Percentiles rank a stretch among this genome's conserved stretches.
Evolutionary conservation across 345 rosid genomes (phyloP).

Genomic region (Populus alba): DNA sequence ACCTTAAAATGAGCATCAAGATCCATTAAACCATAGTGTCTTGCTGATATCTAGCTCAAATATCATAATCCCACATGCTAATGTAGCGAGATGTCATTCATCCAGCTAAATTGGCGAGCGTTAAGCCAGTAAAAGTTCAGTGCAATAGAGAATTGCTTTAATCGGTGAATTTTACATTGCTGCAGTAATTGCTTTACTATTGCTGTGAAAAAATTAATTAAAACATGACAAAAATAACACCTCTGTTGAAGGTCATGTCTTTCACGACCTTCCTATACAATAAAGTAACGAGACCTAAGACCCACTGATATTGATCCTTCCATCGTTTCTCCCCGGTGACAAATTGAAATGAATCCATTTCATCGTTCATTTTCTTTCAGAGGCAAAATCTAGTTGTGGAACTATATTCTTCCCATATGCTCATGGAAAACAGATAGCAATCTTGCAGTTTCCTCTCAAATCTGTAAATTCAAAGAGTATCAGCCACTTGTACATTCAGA

Average conservation of each 20-base stretch:
- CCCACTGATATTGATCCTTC: not conserved
- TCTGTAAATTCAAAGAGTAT: constrained; percentile 7
- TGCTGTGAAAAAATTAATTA: not conserved
- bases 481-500: not conserved
- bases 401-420: not conserved
- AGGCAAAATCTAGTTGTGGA: not conserved
- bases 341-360: not conserved
- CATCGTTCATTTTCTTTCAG: not conserved
- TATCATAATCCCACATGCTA: not conserved
- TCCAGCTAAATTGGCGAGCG: not conserved
- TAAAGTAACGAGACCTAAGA: not conserved
- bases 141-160: not conserved
- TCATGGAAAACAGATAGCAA: not conserved
- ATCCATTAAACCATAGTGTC: not conserved
- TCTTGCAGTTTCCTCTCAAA: constrained; percentile 4
- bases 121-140: not conserved
- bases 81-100: not conserved
- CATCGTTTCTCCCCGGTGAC: not conserved
- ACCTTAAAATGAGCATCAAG: not conserved
- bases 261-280: constrained; percentile 10
- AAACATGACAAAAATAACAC: not conserved
- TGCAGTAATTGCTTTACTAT: not conserved
- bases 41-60: not conserved
- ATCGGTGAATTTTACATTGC: not conserved
- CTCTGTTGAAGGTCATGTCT: not conserved